Evolutionary conservation across 2,329 filamentous ascomycete species (phyloP).

Genomic region (Tolypocladium ophioglossoides): DNA sequence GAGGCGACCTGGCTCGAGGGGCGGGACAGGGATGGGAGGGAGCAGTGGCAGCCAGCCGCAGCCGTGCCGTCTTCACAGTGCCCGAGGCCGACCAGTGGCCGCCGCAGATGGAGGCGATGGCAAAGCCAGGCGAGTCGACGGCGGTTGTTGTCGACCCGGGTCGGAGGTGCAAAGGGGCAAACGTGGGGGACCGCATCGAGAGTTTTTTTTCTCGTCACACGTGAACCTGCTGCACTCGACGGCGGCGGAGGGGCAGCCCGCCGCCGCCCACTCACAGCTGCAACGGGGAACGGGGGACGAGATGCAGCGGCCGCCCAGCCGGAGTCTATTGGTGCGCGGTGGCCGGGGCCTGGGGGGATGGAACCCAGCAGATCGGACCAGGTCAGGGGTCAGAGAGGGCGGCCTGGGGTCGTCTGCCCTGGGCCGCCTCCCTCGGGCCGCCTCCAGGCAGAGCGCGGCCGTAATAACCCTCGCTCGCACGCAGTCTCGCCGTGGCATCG

Average conservation of each 20-base stretch:
- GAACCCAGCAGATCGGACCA: not conserved
- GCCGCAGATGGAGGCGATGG: not conserved
- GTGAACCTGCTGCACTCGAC: not conserved
- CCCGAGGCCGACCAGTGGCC: not conserved
- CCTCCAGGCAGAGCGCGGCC: no score
- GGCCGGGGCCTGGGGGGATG: not conserved
- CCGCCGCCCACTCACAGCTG: not conserved
- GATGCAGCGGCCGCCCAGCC: not conserved
- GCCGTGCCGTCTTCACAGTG: not conserved
- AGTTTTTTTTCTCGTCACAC: not conserved
- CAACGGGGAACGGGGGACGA: not conserved
- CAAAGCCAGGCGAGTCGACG: no score
- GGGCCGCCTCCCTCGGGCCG: no score
- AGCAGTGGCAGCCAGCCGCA: no score
- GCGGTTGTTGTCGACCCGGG: not conserved
- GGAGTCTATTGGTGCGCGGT: not conserved
- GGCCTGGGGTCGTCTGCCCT: not conserved
- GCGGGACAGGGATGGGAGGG: no score
- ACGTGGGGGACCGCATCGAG: not conserved
- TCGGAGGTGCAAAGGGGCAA: not conserved
- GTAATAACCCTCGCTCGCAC: no score
- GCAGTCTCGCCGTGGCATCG: no score
- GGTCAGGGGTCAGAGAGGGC: not conserved
- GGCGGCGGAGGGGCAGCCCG: not conserved
- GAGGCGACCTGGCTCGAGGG: not conserved